phyloP scores from a whole-genome alignment of 169 alveolate genomes.

The Cryptosporidium parvum region DNA sequence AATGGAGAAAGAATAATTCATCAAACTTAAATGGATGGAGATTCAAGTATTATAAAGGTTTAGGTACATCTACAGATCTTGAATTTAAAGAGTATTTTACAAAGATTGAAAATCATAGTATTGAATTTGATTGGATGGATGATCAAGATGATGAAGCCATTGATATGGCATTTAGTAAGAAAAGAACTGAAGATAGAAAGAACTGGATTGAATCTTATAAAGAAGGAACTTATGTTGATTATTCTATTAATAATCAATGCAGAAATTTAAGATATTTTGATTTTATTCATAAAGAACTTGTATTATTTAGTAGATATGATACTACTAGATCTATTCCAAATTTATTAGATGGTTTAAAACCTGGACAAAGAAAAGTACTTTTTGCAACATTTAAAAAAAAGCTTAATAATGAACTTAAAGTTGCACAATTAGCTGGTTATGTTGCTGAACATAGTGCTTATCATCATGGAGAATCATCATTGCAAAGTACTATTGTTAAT shows the following conservation, averaged over 20 bases:
- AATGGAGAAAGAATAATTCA: conserved; percentile 90
- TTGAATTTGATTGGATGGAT: conserved; percentile 90
- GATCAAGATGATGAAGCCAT: conserved; percentile 94
- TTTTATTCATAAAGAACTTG: conserved; percentile 98
- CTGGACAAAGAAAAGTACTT: conserved; percentile 98
- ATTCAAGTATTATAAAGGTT: conserved; percentile 99
- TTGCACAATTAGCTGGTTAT: conserved; percentile 94
- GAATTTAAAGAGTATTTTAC: conserved; percentile 99
- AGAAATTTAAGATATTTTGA: conserved; percentile 89
- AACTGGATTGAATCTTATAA: conserved; percentile 87
- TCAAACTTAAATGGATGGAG: conserved; percentile 88
- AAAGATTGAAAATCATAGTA: conserved; percentile 93
- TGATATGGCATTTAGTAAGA: conserved; percentile 98
- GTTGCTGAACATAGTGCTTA: conserved; percentile 98
- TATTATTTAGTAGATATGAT: conserved; percentile 97
- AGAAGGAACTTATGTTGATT: conserved; percentile 85
- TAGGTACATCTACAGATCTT: conserved; percentile 98
- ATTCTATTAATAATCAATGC: conserved; percentile 79
- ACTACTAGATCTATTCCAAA: conserved; percentile 97
- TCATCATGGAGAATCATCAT: conserved; percentile 99
- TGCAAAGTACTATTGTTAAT: conserved; percentile 96
- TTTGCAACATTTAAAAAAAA: conserved; percentile 97
- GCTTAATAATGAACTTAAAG: conserved; percentile 94
- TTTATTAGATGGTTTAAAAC: conserved; percentile 98
- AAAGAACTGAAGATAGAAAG: conserved; percentile 97